Evolutionary conservation across 192 early-diverging fungal genomes (phyloP).

Genomic region (Podila epicladia): DNA sequence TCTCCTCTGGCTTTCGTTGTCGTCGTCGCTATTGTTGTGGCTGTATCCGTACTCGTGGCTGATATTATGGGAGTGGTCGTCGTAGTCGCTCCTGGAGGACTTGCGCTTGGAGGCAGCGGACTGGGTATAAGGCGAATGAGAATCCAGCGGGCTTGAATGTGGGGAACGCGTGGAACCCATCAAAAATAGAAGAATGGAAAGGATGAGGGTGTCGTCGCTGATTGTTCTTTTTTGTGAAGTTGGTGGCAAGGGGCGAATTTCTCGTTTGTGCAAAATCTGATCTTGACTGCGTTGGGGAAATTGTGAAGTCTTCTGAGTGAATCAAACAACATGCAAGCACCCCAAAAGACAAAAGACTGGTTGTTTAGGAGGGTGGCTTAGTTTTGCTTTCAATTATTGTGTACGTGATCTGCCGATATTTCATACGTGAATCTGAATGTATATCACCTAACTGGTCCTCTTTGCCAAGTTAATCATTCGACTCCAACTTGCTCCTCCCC

Average conservation of each 20-base stretch:
- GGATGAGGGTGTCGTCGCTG: not conserved
- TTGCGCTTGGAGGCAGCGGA: conserved; percentile 16
- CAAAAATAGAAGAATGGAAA: not conserved
- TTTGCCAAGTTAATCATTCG: too few relatives aligned
- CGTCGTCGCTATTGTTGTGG: not conserved
- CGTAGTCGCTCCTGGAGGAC: conserved; percentile 13
- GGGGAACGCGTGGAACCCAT: conserved; percentile 2
- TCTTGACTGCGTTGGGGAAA: too few relatives aligned
- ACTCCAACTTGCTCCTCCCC: too few relatives aligned
- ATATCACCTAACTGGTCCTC: too few relatives aligned
- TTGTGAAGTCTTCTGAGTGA: too few relatives aligned
- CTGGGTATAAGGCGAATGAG: conserved; percentile 17
- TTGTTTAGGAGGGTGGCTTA: too few relatives aligned
- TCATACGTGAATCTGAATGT: too few relatives aligned
- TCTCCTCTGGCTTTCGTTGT: not conserved
- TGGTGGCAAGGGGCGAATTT: not conserved
- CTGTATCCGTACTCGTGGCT: not conserved
- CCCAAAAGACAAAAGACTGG: too few relatives aligned
- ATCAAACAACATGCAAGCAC: too few relatives aligned
- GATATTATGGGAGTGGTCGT: not conserved
- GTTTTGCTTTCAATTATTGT: too few relatives aligned
- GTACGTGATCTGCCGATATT: too few relatives aligned
- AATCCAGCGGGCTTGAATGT: conserved; percentile 2
- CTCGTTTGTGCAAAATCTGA: not conserved
- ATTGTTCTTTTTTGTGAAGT: not conserved